Evolutionary conservation across 495 filamentous ascomycete genomes (phyloP).

Genomic region (Aspergillus saccharolyticus): DNA sequence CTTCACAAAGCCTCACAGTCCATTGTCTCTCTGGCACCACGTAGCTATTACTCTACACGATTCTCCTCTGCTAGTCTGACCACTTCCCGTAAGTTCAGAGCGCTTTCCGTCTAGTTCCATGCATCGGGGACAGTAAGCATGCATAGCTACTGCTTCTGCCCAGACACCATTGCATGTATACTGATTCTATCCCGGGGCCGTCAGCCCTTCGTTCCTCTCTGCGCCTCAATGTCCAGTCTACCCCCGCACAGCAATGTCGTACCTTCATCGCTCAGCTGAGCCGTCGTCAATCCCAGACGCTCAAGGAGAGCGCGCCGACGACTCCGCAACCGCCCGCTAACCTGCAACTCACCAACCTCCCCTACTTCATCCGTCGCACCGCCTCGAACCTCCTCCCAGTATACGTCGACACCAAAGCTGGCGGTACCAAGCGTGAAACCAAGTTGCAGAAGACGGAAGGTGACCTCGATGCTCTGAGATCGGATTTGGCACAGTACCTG

Average conservation of each 20-base stretch:
- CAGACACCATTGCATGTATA: background rate
- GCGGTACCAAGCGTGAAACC: slow-evolving; percentile 73
- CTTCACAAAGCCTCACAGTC: slow-evolving; percentile 22
- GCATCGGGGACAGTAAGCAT: slow-evolving; percentile 5
- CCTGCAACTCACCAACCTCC: slow-evolving; percentile 39
- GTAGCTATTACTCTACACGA: slow-evolving; percentile 32
- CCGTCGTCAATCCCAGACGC: slow-evolving; percentile 32
- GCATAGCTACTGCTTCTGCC: background rate
- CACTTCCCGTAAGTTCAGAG: slow-evolving; percentile 30
- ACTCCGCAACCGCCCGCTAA: slow-evolving; percentile 21
- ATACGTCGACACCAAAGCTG: slow-evolving; percentile 70
- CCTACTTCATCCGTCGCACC: slow-evolving; percentile 73
- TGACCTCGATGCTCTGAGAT: slow-evolving; percentile 50
- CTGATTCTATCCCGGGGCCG: slow-evolving; percentile 19
- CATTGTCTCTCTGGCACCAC: slow-evolving; percentile 32
- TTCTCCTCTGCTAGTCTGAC: slow-evolving; percentile 25
- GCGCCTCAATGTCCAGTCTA: slow-evolving; percentile 12
- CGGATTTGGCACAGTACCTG: slow-evolving; percentile 44
- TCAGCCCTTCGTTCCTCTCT: slow-evolving; percentile 18
- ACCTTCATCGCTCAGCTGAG: slow-evolving; percentile 41
- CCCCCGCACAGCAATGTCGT: slow-evolving; percentile 29
- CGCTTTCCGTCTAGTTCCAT: slow-evolving; percentile 11
- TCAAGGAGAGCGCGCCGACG: slow-evolving; percentile 32
- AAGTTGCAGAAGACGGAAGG: slow-evolving; percentile 75
- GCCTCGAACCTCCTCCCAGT: slow-evolving; percentile 67